These are phyloP conservation scores for Macrocystidia cucumis DNA, from an alignment of 1,284 basidiomycete genomes.

Conservation along the genomic window DNA sequence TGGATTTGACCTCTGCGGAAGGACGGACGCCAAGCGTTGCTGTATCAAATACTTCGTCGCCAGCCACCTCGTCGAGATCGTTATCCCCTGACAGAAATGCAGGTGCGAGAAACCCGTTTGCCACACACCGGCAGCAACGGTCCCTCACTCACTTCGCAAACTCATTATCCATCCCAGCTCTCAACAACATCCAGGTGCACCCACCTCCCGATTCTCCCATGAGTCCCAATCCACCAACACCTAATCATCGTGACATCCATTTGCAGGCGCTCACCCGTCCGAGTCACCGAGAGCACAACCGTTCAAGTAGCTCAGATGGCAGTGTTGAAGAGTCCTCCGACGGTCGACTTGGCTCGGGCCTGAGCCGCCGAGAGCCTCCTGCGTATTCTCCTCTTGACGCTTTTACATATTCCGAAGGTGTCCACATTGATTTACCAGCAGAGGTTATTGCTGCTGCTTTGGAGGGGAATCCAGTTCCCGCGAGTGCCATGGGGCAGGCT, in stretches of 20 bases:
- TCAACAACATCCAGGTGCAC: conserved; percentile 60
- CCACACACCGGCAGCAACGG: conserved; percentile 54
- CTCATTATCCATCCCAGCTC: conserved; percentile 47
- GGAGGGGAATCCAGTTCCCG: conserved; percentile 57
- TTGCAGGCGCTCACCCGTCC: conserved; percentile 51
- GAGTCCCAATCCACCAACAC: conserved; percentile 71
- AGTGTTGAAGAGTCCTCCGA: conserved; percentile 9
- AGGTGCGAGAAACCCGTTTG: conserved; percentile 77
- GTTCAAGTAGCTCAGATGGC: conserved; percentile 17
- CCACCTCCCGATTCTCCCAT: conserved; percentile 69
- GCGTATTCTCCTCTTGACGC: conserved; percentile 80
- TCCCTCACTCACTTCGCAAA: conserved; percentile 57
- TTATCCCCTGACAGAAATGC: conserved; percentile 40
- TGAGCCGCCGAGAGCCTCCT: conserved; percentile 58
- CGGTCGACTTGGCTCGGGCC: conserved; percentile 20
- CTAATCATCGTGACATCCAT: conserved; percentile 71
- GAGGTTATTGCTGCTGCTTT: conserved; percentile 76
- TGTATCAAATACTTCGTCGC: conserved; percentile 27
- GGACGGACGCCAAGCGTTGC: no score
- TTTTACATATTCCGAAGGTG: conserved; percentile 71
- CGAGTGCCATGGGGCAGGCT: conserved; percentile 43
- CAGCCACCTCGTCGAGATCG: conserved; percentile 40
- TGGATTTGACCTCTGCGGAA: no score
- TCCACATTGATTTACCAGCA: conserved; percentile 75
- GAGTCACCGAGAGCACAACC: conserved; percentile 23